These are phyloP conservation scores for Cadophora luteo-olivacea DNA, from an alignment of 2,329 filamentous ascomycete genomes.

Conservation along the genomic window DNA sequence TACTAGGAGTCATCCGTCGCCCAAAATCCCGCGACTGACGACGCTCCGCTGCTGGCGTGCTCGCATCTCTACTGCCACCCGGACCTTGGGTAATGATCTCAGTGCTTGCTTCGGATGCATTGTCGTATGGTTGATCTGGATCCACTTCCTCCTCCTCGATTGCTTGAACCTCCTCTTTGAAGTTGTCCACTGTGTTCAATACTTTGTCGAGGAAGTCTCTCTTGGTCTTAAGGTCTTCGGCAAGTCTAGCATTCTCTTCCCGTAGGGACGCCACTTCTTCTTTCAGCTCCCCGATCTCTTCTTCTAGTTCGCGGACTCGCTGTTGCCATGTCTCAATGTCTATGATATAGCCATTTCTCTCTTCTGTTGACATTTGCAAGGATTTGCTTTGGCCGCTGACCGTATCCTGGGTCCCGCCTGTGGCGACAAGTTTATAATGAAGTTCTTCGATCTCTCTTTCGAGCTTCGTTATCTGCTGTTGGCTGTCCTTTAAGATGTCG, in stretches of 20 bases:
- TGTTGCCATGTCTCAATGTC: neutral
- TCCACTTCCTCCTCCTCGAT: neutral
- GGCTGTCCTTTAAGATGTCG: neutral
- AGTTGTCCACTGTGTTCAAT: neutral
- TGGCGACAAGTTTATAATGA: neutral
- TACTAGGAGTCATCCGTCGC: neutral
- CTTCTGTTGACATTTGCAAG: neutral
- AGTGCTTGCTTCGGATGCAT: neutral
- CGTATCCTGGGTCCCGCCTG: neutral
- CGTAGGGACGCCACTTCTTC: neutral
- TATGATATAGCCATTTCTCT: neutral
- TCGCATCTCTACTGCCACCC: neutral
- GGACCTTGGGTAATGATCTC: constrained; percentile 2
- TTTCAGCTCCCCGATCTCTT: constrained; percentile 28
- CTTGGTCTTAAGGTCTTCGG: neutral
- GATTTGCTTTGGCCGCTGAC: neutral
- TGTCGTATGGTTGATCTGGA: neutral
- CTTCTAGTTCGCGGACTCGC: constrained; percentile 1
- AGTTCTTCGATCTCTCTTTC: neutral
- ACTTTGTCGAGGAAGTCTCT: constrained; percentile 1
- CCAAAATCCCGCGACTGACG: neutral
- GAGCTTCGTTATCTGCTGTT: neutral
- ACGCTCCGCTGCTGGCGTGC: neutral
- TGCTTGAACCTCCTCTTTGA: neutral
- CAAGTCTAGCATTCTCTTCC: neutral